A percentile compares a stretch with the other conserved stretches of the same genome.
These are phyloP conservation scores for Penstemon newberryi DNA, from an alignment of 257 asterid species.

Conservation along the genomic window DNA sequence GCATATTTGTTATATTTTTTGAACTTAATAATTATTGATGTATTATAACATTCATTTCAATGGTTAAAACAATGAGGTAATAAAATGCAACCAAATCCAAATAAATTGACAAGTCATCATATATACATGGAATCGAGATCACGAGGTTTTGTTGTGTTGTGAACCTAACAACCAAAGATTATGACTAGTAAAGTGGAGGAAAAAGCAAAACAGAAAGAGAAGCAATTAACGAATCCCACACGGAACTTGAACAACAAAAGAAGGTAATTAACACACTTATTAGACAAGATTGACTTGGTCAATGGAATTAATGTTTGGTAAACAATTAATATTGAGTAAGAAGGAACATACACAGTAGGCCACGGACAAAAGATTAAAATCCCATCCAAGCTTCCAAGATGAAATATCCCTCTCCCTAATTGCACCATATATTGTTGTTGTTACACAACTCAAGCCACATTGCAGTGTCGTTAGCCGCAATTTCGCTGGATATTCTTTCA, in stretches of 20 bases:
- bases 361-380: constrained; percentile 40
- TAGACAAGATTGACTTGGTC: no score
- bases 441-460: constrained; percentile 45
- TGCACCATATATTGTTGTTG: constrained; percentile 41
- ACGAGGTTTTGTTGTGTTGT: background rate
- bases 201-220: background rate
- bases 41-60: no score
- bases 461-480: constrained; percentile 51
- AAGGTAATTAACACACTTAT: no score
- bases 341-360: background rate
- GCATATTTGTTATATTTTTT: no score
- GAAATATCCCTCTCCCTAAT: constrained; percentile 37
- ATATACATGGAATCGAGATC: no score
- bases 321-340: no score
- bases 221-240: constrained; percentile 2
- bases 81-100: background rate
- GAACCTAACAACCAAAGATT: background rate
- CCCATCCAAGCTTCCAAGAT: constrained; percentile 63
- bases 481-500: constrained; percentile 51
- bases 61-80: no score
- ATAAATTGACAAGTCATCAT: background rate
- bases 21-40: no score
- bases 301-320: no score
- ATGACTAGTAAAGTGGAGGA: constrained; percentile 3
- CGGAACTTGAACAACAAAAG: background rate